These are phyloP conservation scores for Dujonia santamariae DNA, from an alignment of 1,139 yeast genomes.

Conservation along the genomic window DNA sequence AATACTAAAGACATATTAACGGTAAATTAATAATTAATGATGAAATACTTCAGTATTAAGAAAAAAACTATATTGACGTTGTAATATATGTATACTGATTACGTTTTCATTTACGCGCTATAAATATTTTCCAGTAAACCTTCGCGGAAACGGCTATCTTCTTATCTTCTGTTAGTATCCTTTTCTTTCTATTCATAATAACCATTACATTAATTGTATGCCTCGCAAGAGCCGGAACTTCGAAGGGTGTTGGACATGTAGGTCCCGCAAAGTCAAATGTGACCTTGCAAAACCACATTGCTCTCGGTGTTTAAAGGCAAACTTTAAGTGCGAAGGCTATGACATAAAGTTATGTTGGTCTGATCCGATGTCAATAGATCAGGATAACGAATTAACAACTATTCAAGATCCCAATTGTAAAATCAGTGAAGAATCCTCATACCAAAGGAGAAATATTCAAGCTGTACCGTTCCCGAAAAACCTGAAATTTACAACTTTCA, in stretches of 20 bases:
- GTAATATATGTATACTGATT: no score
- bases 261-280: slow-evolving; percentile 49
- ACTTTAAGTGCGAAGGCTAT: slow-evolving; percentile 41
- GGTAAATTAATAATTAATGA: background rate
- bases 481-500: slow-evolving; percentile 32
- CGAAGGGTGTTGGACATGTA: slow-evolving; percentile 55
- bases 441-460: slow-evolving; percentile 37
- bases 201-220: slow-evolving; percentile 13
- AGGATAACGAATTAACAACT: slow-evolving; percentile 2
- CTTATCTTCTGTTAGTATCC: no score
- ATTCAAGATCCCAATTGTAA: no score
- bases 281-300: slow-evolving; percentile 44
- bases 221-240: slow-evolving; percentile 36
- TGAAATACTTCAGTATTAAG: no score
- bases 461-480: slow-evolving; percentile 31
- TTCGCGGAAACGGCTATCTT: background rate
- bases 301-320: slow-evolving; percentile 39
- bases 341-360: slow-evolving; percentile 41
- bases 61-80: no score
- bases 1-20: slow-evolving; percentile 5
- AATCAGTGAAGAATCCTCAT: slow-evolving; percentile 6
- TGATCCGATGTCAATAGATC: slow-evolving; percentile 26
- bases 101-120: no score
- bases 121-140: no score
- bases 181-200: background rate